Conservation (phyloP, 179 eudicot genomes). For the Drosera spatulata region DNA sequence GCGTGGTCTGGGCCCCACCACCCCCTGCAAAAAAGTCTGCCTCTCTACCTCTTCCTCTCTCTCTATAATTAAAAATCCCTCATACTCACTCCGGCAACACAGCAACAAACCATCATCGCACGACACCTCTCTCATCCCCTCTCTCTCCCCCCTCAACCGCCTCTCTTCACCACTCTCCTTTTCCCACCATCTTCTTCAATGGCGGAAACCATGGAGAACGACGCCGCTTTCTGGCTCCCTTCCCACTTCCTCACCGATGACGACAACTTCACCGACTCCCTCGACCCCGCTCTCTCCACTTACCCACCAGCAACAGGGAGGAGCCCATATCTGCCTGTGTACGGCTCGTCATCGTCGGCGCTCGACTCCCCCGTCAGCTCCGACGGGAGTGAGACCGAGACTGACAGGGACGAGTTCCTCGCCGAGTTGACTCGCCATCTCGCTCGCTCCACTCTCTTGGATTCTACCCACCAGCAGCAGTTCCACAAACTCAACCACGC, state of each 20-base stretch:
- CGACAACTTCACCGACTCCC: conserved; percentile 22
- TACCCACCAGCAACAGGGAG: neutral
- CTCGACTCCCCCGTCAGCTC: conserved; percentile 32
- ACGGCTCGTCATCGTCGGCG: conserved; percentile 5
- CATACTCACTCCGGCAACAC: too few species aligned
- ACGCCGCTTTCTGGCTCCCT: conserved; percentile 46
- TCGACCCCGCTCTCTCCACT: neutral
- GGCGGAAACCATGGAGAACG: conserved; percentile 18
- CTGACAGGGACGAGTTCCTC: conserved; percentile 29
- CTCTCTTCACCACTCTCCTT: too few species aligned
- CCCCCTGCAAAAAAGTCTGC: too few species aligned
- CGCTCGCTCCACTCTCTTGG: conserved; percentile 24
- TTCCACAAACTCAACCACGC: neutral
- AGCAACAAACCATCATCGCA: too few species aligned
- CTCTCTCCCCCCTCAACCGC: too few species aligned
- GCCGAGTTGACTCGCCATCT: conserved; percentile 38
- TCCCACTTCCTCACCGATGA: conserved; percentile 51
- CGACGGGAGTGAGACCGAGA: conserved; percentile 31
- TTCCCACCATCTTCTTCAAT: conserved; percentile 3
- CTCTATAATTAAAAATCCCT: too few species aligned
- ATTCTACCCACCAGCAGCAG: conserved; percentile 4
- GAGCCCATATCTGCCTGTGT: conserved; percentile 5
- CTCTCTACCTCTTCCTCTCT: too few species aligned
- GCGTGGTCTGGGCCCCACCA: too few species aligned
- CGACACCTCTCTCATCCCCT: too few species aligned